These are phyloP conservation scores for Rutstroemia sydowiana DNA, from an alignment of 2,329 filamentous ascomycete genomes.

Conservation along the genomic window DNA sequence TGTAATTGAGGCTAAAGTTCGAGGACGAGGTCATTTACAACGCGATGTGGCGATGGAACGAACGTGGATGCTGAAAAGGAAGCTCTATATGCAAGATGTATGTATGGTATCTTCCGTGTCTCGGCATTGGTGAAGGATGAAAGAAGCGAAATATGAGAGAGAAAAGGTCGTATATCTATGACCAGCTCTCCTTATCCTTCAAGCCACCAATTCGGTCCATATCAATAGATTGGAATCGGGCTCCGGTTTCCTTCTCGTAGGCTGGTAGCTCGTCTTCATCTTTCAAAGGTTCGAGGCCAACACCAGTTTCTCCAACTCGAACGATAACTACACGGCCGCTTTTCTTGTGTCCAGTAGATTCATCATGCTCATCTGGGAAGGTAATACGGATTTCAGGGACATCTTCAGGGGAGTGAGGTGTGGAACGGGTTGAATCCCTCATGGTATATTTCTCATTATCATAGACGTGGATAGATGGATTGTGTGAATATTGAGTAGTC, in stretches of 20 bases:
- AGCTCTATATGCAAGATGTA: slow-evolving; percentile 9
- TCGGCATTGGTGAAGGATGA: background rate
- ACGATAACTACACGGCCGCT: slow-evolving; percentile 88
- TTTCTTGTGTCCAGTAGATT: slow-evolving; percentile 63
- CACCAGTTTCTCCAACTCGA: slow-evolving; percentile 76
- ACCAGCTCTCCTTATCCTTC: slow-evolving; percentile 65
- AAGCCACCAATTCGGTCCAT: slow-evolving; percentile 90
- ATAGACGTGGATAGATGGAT: slow-evolving; percentile 69
- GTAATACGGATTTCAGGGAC: slow-evolving; percentile 97
- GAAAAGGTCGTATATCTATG: slow-evolving; percentile 11
- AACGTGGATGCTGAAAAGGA: slow-evolving; percentile 1
- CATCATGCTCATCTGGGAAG: slow-evolving; percentile 92
- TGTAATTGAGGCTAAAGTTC: background rate
- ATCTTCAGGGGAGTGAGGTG: slow-evolving; percentile 71
- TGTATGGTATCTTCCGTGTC: slow-evolving; percentile 9
- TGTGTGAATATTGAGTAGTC: slow-evolving; percentile 40
- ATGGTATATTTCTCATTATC: slow-evolving; percentile 74
- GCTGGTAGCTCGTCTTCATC: slow-evolving; percentile 75
- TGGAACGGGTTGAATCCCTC: slow-evolving; percentile 66
- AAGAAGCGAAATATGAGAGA: background rate
- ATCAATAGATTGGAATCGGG: slow-evolving; percentile 86
- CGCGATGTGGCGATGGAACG: slow-evolving; percentile 2
- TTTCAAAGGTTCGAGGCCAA: slow-evolving; percentile 79
- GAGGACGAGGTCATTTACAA: slow-evolving; percentile 8
- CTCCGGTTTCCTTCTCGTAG: slow-evolving; percentile 70